These are phyloP conservation scores for Tulasnella sp. DNA, from an alignment of 768 basidiomycete species.

Conservation along the genomic window DNA sequence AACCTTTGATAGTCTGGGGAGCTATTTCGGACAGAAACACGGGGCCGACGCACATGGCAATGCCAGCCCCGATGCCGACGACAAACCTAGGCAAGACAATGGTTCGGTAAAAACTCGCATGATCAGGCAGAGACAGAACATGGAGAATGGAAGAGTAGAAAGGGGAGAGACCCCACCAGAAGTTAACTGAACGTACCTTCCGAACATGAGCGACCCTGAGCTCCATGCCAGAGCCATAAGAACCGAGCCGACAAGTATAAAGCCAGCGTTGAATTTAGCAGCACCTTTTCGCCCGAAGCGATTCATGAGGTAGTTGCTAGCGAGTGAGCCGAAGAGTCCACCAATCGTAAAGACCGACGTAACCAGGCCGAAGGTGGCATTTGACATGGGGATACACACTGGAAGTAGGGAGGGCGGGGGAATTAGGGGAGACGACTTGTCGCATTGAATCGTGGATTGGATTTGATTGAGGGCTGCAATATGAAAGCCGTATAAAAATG, in stretches of 20 bases:
- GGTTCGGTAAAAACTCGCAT: not conserved
- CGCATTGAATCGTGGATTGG: constrained; percentile 31
- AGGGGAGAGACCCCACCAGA: not conserved
- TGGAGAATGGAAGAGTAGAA: not conserved
- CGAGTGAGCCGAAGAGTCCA: constrained; percentile 65
- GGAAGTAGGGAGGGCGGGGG: constrained; percentile 30
- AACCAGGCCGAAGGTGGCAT: constrained; percentile 64
- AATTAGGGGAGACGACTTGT: not conserved
- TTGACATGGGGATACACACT: constrained; percentile 68
- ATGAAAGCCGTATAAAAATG: constrained; percentile 72
- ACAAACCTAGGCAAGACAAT: not conserved
- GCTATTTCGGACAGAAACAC: constrained; percentile 28
- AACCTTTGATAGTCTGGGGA: constrained; percentile 25
- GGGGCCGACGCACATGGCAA: constrained; percentile 24
- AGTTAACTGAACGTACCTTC: constrained; percentile 12
- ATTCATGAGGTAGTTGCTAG: constrained; percentile 58
- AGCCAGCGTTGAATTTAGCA: constrained; percentile 41
- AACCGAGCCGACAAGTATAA: constrained; percentile 45
- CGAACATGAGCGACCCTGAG: constrained; percentile 7
- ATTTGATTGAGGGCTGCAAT: constrained; percentile 87
- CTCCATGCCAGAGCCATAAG: constrained; percentile 24
- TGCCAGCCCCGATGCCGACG: constrained; percentile 15
- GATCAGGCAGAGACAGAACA: not conserved
- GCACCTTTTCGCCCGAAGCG: constrained; percentile 59
- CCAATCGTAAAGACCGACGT: constrained; percentile 82